Conservation (phyloP, 1,284 basidiomycete genomes). For the Sanghuangporus sanghuang region DNA sequence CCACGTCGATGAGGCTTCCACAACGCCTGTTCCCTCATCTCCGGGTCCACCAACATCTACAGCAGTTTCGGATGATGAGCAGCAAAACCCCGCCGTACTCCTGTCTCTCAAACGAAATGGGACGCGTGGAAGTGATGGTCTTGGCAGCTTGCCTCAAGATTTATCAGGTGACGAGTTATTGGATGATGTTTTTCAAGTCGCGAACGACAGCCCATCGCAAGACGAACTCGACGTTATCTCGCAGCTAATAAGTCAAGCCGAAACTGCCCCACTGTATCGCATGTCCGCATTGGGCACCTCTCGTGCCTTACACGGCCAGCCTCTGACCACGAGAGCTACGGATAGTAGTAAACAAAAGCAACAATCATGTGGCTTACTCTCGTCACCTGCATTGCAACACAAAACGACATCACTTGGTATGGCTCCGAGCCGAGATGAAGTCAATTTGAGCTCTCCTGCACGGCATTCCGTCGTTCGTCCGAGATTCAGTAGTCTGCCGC, state of each 20-base stretch:
- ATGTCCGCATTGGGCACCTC: not conserved
- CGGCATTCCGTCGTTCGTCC: not conserved
- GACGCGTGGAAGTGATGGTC: not conserved
- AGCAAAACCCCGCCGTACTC: not conserved
- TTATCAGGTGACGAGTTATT: not conserved
- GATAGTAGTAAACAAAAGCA: not conserved
- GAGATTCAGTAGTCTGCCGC: conserved; percentile 7
- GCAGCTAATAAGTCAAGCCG: not conserved
- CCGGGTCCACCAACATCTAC: not conserved
- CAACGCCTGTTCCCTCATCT: not conserved
- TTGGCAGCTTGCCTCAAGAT: not conserved
- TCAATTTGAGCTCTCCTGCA: not conserved
- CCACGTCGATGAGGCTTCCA: not conserved
- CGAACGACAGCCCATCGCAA: not conserved
- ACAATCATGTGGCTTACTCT: not conserved
- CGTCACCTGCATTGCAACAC: not conserved
- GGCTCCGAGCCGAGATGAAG: not conserved
- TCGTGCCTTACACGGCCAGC: not conserved
- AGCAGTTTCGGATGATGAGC: not conserved
- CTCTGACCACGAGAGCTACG: not conserved
- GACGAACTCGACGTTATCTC: conserved; percentile 16
- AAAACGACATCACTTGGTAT: too few species aligned
- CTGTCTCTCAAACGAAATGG: not conserved
- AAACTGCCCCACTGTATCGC: not conserved
- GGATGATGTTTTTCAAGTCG: not conserved